Percentiles rank a stretch among this genome's conserved stretches.
Conservation (phyloP, 441 rosid species). For the Arabidopsis hybrid region DNA sequence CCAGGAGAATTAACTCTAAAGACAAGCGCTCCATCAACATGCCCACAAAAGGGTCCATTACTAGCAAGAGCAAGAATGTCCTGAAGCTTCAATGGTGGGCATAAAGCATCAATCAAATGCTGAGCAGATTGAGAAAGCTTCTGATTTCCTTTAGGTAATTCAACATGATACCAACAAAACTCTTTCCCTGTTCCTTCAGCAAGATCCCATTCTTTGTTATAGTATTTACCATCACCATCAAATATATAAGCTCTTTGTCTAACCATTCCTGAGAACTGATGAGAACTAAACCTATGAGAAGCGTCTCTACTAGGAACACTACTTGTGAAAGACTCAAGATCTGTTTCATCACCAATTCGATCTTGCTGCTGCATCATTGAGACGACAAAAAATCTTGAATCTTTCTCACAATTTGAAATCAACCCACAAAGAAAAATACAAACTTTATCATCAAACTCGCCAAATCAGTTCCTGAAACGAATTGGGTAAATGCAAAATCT, state of each 20-base stretch:
- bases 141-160: conserved; percentile 82
- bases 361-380: conserved; percentile 61
- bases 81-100: conserved; percentile 94
- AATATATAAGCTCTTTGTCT: conserved; percentile 84
- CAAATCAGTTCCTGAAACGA: conserved; percentile 16
- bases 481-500: conserved; percentile 1
- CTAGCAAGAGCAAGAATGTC: conserved; percentile 96
- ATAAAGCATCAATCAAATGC: conserved; percentile 85
- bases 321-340: conserved; percentile 46
- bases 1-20: conserved; percentile 97
- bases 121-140: conserved; percentile 85
- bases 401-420: background rate
- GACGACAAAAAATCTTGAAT: background rate
- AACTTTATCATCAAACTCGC: conserved; percentile 10
- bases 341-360: conserved; percentile 51
- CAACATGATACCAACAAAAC: conserved; percentile 97
- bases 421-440: conserved; percentile 1
- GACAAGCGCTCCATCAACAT: conserved; percentile 90
- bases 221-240: conserved; percentile 79
- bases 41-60: conserved; percentile 90
- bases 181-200: conserved; percentile 69
- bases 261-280: conserved; percentile 69
- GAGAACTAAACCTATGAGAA: conserved; percentile 38
- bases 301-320: conserved; percentile 41
- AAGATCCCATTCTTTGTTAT: conserved; percentile 83